Evolutionary conservation across 78 protist species (phyloP).

Genomic region (Cavenderia fasciculata): DNA sequence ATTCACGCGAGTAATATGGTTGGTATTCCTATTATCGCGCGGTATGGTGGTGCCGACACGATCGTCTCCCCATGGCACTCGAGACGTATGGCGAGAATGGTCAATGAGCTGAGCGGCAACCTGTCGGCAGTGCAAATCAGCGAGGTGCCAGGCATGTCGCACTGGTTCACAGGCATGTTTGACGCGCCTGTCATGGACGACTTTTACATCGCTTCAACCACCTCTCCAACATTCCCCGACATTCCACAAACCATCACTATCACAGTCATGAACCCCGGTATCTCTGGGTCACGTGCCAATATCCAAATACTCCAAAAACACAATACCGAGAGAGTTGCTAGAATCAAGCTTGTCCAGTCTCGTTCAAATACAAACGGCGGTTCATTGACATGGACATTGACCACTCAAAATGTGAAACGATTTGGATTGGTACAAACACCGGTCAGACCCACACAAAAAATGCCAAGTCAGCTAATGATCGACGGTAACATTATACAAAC

Average conservation of each 20-base stretch:
- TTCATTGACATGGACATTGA: neutral
- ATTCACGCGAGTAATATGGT: neutral
- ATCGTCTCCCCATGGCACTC: slow-evolving; percentile 51
- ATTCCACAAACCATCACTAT: slow-evolving; percentile 13
- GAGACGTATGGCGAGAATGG: slow-evolving; percentile 64
- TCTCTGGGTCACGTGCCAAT: neutral
- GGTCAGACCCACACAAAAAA: neutral
- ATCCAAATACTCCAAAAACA: neutral
- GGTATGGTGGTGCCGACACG: slow-evolving; percentile 49
- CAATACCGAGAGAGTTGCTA: neutral
- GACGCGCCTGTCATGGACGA: neutral
- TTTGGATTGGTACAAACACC: neutral
- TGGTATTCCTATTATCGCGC: slow-evolving; percentile 34
- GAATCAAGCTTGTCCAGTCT: neutral
- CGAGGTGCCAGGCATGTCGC: neutral
- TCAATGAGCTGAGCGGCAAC: neutral
- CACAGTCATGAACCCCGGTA: neutral
- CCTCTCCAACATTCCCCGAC: neutral
- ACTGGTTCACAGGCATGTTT: neutral
- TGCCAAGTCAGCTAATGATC: neutral
- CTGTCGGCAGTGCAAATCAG: neutral
- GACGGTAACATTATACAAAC: slow-evolving; percentile 2
- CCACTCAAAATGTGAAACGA: slow-evolving; percentile 26
- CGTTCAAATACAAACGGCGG: neutral
- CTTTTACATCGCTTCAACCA: neutral